Percentiles rank a stretch among this genome's conserved stretches.
Conservation (phyloP, 495 filamentous ascomycete genomes). For the Aspergillus sclerotioniger region DNA sequence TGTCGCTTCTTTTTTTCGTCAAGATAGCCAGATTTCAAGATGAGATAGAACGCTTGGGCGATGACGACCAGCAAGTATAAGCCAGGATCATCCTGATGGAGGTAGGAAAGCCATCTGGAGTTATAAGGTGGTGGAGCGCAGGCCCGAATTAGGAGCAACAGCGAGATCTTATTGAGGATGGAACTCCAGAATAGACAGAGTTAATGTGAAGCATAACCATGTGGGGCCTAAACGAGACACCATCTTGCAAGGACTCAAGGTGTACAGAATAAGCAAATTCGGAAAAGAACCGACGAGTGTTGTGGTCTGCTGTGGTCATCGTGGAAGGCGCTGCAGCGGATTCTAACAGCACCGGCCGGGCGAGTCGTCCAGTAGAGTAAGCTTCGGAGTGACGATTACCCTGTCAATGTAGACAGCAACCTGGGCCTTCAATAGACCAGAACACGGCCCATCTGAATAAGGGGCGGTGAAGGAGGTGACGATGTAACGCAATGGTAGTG, state of each 20-base stretch:
- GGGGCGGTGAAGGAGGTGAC: neutral
- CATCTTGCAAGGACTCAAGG: neutral
- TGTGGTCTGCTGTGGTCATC: neutral
- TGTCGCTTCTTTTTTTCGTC: no score
- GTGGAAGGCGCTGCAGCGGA: neutral
- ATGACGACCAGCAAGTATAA: slow-evolving; percentile 8
- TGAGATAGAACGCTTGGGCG: neutral
- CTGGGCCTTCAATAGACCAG: neutral
- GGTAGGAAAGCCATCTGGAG: slow-evolving; percentile 3
- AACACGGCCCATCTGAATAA: neutral
- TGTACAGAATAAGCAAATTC: neutral
- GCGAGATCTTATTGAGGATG: slow-evolving; percentile 11
- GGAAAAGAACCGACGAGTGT: neutral
- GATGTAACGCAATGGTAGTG: neutral
- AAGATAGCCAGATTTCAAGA: neutral
- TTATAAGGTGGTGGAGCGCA: neutral
- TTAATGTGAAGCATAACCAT: neutral
- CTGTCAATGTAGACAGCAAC: neutral
- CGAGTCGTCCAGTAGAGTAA: neutral
- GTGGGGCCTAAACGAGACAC: slow-evolving; percentile 15
- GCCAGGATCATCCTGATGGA: slow-evolving; percentile 11
- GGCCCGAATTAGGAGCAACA: slow-evolving; percentile 11
- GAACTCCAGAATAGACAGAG: neutral
- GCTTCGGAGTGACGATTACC: neutral
- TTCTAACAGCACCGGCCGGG: neutral